Percentiles rank a stretch among this genome's conserved stretches.
These are phyloP conservation scores for Colletotrichum truncatum DNA, from an alignment of 2,329 filamentous ascomycete species.

Conservation along the genomic window DNA sequence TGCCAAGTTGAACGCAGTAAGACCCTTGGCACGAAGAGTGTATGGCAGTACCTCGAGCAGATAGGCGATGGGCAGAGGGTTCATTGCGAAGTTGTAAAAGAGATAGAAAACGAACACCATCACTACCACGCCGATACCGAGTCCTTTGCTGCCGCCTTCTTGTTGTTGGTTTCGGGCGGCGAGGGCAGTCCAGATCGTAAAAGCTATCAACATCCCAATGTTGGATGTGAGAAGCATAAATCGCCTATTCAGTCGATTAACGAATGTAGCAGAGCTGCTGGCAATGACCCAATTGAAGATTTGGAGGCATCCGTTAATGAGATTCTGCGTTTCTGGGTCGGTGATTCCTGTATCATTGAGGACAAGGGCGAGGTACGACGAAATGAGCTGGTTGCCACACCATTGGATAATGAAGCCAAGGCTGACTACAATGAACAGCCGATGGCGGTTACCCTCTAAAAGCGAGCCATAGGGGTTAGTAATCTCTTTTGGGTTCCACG, in stretches of 20 bases:
- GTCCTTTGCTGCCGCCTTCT: too few relatives aligned
- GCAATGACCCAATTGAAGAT: slow-evolving; percentile 49
- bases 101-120: slow-evolving; percentile 55
- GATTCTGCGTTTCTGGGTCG: slow-evolving; percentile 46
- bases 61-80: slow-evolving; percentile 52
- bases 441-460: too few relatives aligned
- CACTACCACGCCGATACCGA: slow-evolving; percentile 56
- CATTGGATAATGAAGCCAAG: too few relatives aligned
- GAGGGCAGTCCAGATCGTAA: slow-evolving; percentile 46
- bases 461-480: too few relatives aligned
- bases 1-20: slow-evolving; percentile 36
- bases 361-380: slow-evolving; percentile 50
- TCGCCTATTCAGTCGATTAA: slow-evolving; percentile 53
- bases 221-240: slow-evolving; percentile 48
- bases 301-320: slow-evolving; percentile 42
- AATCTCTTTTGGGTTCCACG: too few relatives aligned
- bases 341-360: slow-evolving; percentile 49
- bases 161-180: too few relatives aligned
- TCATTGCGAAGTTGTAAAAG: slow-evolving; percentile 47
- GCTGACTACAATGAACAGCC: too few relatives aligned
- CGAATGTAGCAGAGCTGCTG: slow-evolving; percentile 45
- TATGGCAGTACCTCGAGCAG: slow-evolving; percentile 35
- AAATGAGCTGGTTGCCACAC: slow-evolving; percentile 51
- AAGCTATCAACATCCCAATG: slow-evolving; percentile 46
- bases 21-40: slow-evolving; percentile 33